Evolutionary conservation across 176 grass and related monocot species (phyloP), one percentile per base, ranked within the genome.

Genomic region (Pontederia paniculata): DNA sequence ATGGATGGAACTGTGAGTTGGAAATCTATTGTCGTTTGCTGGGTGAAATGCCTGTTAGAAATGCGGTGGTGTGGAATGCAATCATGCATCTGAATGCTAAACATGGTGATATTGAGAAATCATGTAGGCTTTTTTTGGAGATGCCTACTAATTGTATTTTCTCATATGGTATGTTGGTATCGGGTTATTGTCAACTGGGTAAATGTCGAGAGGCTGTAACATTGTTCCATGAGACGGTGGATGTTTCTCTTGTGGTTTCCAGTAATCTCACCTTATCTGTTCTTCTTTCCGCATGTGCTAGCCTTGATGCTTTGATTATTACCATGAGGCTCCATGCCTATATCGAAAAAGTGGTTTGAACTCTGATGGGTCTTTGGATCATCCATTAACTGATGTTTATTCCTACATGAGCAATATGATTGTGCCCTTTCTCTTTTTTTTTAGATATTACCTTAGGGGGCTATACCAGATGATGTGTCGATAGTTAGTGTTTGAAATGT

Each of bases 41-140:
- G 1, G 55, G 77, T 0, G 70, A 53, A 23, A 83, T 89, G 78
- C 77, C 57, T 0, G 21, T 1, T 3, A 89, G 62, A 73, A 95
- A 64, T 49, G 55, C 18, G 6, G 54, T 82, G 13, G 48, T 70
- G 13, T 85, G 75, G 81, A 95, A 95, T 16, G 66, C 85, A 53
- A 82, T 95, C 55, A 60, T 86, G 49, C 82, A 79, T 58, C 82
- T 80, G 69, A 89, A 86, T 81, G 75, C 45, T 47, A 89, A 81
- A 74, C 71, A 79, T 42, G 65, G 60, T 44, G 23, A 56, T 31
- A 54, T 78, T 28, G 63, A 74, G 0, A 16, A 25, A 42, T 81
- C 80, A 0, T 70, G 44, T 25, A 21, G 10, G 15, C 16, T 70
- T 44, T 70, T 70, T 16, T 2, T 25, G 10, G 3, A 59, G 23